Evolutionary conservation across 306 rosid species (phyloP).

Genomic region (Cucurbita maxima): DNA sequence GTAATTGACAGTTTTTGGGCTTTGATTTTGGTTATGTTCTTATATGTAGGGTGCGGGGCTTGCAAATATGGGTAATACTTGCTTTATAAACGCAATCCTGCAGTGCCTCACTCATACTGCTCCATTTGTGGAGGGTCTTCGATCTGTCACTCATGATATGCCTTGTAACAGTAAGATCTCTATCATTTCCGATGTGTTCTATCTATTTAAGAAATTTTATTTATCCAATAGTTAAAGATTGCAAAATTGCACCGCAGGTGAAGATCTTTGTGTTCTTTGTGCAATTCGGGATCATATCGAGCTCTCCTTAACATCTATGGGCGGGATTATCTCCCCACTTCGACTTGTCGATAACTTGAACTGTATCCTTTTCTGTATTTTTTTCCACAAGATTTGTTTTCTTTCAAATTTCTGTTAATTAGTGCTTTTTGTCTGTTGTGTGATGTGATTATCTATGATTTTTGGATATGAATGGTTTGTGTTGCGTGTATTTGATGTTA

Average conservation of each 20-base stretch:
- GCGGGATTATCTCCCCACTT: conserved; percentile 34
- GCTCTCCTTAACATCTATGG: conserved; percentile 30
- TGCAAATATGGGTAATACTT: conserved; percentile 65
- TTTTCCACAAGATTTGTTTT: not conserved
- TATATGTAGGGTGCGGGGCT: conserved; percentile 76
- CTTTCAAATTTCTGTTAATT: not conserved
- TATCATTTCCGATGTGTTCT: not conserved
- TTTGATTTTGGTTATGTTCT: conserved; percentile 1
- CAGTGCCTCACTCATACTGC: conserved; percentile 91
- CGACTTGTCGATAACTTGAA: conserved; percentile 48
- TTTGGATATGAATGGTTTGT: not conserved
- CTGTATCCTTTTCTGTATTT: conserved; percentile 44
- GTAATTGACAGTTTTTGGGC: not conserved
- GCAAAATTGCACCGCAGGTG: conserved; percentile 17
- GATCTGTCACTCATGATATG: conserved; percentile 20
- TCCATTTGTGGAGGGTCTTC: conserved; percentile 52
- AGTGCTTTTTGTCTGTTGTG: not conserved
- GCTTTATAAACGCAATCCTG: conserved; percentile 64
- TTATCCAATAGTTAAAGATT: not conserved
- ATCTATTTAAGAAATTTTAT: not conserved
- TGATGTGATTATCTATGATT: not conserved
- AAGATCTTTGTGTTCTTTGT: conserved; percentile 56
- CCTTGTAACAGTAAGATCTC: conserved; percentile 31
- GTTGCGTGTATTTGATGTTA: not conserved
- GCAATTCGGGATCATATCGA: conserved; percentile 38